Evolutionary conservation across 352 stramenopile genomes (phyloP).

Genomic region (Thraustotheca clavata): DNA sequence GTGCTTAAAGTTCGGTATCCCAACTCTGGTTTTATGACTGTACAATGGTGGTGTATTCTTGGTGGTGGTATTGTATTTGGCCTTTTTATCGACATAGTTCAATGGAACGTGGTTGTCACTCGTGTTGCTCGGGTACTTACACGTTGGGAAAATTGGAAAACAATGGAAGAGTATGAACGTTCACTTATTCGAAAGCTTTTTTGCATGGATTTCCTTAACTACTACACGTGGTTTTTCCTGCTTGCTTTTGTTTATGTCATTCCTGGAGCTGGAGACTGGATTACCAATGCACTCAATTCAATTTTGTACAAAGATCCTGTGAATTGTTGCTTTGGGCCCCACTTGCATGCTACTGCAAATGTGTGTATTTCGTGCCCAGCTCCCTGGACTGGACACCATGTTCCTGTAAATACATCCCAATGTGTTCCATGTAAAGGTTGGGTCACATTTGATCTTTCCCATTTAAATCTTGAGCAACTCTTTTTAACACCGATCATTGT

Average conservation of each 20-base stretch:
- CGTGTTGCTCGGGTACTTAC: conserved; percentile 78
- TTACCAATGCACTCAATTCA: conserved; percentile 81
- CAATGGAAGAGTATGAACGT: conserved; percentile 77
- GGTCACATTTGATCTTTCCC: conserved; percentile 75
- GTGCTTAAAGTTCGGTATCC: conserved; percentile 79
- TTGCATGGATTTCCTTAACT: conserved; percentile 83
- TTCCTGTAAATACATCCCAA: conserved; percentile 44
- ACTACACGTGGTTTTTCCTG: conserved; percentile 89
- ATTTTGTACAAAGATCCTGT: conserved; percentile 70
- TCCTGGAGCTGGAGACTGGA: conserved; percentile 64
- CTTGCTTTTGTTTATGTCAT: conserved; percentile 85
- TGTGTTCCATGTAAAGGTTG: conserved; percentile 72
- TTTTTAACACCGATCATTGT: conserved; percentile 83
- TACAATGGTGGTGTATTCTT: conserved; percentile 76
- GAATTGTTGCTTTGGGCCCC: conserved; percentile 84
- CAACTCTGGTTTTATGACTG: conserved; percentile 67
- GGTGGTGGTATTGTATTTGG: conserved; percentile 76
- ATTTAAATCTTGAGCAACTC: conserved; percentile 79
- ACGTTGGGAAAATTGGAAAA: conserved; percentile 83
- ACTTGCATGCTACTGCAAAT: conserved; percentile 59
- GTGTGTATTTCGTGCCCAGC: conserved; percentile 51
- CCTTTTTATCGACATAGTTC: conserved; percentile 81
- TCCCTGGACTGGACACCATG: background rate
- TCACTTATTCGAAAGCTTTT: conserved; percentile 79
- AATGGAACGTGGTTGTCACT: conserved; percentile 87